Base-by-base conservation (phyloP, 2,329 filamentous ascomycete species). In the Ophiognomonia clavigignenti-juglandacearum region DNA sequence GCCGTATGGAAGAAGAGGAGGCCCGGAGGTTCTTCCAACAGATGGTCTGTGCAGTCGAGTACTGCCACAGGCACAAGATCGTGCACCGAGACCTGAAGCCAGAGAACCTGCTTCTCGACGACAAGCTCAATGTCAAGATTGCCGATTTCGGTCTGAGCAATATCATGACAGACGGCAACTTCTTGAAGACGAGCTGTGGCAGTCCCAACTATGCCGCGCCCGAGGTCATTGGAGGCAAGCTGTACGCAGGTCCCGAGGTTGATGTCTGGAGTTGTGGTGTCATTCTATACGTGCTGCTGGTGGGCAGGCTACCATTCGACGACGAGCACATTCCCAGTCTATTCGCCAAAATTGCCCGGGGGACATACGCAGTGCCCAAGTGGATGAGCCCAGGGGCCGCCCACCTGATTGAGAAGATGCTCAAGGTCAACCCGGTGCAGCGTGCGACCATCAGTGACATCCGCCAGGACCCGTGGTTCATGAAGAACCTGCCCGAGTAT, bases 91-190 rank as follows among this genome's bases (percentile, higher is more conserved):
- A 98, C 65, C 72, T 98, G 53, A 98, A 98, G 67, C 93, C 93
- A 9, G 93, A 98, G 73, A 98, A 98, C 63, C 72, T 98, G 40
- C 79, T 98, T 36, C 82, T 98, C 43, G 93, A 98, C 68, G 88
- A 95, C 55, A 85, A 95, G 50, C 85, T 96, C 62, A 96, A 98
- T 60, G 92, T 98, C 69, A 98, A 98, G 73, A 98, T 98, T 70
- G 93, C 93, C 59, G 93, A 98, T 69, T 98, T 98, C 58, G 93
- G 93, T 48, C 75, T 98, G 48, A 97, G 92, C 73, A 98, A 98
- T 64, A 98, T 98, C 70, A 98, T 98, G 93, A 97, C 93, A 0
- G 93, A 98, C 64, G 93, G 93, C 22, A 98, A 98, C 65, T 98
- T 98, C 64, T 80, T 98, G 60, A 97, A 96, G 72, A 98, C 93